Evolutionary conservation across 495 filamentous ascomycete species (phyloP).

Genomic region (Glutinoglossum americanum): DNA sequence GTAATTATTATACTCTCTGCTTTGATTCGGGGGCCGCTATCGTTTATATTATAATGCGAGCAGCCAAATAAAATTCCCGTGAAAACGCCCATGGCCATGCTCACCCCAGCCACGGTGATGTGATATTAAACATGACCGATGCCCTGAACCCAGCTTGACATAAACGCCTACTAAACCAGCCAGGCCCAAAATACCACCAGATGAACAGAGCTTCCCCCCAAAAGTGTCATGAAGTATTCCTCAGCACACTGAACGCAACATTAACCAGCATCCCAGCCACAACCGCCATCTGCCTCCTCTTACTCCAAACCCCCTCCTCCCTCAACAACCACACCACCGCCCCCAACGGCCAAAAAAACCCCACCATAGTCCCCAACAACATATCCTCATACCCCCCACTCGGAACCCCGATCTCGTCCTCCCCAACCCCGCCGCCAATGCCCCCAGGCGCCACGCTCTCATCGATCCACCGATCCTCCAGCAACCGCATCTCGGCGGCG

Average conservation of each 20-base stretch:
- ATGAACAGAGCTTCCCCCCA: too few species aligned
- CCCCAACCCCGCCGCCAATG: slow-evolving; percentile 15
- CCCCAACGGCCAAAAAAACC: slow-evolving; percentile 85
- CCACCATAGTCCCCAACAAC: slow-evolving; percentile 69
- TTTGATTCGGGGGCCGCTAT: not conserved
- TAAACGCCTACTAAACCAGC: too few species aligned
- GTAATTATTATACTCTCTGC: not conserved
- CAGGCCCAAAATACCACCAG: too few species aligned
- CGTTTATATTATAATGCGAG: not conserved
- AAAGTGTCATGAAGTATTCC: slow-evolving; percentile 21
- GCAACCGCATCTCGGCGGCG: slow-evolving; percentile 30
- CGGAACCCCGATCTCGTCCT: slow-evolving; percentile 15
- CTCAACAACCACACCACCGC: slow-evolving; percentile 65
- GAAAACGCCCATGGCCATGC: too few species aligned
- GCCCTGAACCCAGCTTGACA: too few species aligned
- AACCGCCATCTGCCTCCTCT: slow-evolving; percentile 63
- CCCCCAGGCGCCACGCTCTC: slow-evolving; percentile 22
- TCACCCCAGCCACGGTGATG: too few species aligned
- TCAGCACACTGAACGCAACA: slow-evolving; percentile 44
- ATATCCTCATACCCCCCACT: slow-evolving; percentile 48
- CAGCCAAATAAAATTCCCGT: not conserved
- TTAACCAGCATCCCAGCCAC: slow-evolving; percentile 60
- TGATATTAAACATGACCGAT: too few species aligned
- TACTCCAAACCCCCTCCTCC: slow-evolving; percentile 76
- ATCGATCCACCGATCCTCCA: slow-evolving; percentile 92